These are phyloP conservation scores for Omphalea diandra DNA, from an alignment of 441 rosid genomes.

Conservation along the genomic window DNA sequence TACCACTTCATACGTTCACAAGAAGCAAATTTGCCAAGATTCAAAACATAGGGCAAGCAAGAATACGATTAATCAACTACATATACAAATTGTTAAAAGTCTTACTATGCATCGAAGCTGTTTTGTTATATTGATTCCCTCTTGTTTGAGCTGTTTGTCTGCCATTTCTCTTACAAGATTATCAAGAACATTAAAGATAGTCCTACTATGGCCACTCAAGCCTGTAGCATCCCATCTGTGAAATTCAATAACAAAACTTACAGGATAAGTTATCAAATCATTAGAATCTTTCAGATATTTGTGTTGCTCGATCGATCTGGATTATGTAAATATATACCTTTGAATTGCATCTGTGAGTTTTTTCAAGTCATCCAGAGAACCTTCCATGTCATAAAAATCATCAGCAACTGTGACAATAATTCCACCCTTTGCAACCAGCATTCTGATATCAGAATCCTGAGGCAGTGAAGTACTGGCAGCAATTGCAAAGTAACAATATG, in stretches of 20 bases:
- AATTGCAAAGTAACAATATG: slow-evolving; percentile 56
- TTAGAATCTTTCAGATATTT: not conserved
- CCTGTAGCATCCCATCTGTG: slow-evolving; percentile 56
- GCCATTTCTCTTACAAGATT: slow-evolving; percentile 37
- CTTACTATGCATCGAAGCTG: slow-evolving; percentile 43
- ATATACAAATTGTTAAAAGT: not conserved
- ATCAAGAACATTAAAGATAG: slow-evolving; percentile 57
- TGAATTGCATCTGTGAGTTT: slow-evolving; percentile 45
- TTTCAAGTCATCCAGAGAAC: slow-evolving; percentile 45
- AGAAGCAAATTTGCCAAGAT: not conserved
- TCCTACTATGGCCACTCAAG: slow-evolving; percentile 41
- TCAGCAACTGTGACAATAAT: slow-evolving; percentile 60
- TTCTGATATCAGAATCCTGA: slow-evolving; percentile 31
- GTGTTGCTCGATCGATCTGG: no score
- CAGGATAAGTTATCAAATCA: not conserved
- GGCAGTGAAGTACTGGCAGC: slow-evolving; percentile 42
- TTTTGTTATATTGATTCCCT: slow-evolving; percentile 36
- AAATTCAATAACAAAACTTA: not conserved
- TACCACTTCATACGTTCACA: slow-evolving; percentile 71
- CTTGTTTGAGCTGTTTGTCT: slow-evolving; percentile 25
- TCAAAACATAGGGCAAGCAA: not conserved
- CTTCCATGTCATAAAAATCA: slow-evolving; percentile 61
- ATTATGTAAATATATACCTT: slow-evolving; percentile 31
- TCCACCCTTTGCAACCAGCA: slow-evolving; percentile 45
- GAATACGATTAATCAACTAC: not conserved